Evolutionary conservation across 108 stramenopile species (phyloP).

Genomic region (Fragilaria radians): DNA sequence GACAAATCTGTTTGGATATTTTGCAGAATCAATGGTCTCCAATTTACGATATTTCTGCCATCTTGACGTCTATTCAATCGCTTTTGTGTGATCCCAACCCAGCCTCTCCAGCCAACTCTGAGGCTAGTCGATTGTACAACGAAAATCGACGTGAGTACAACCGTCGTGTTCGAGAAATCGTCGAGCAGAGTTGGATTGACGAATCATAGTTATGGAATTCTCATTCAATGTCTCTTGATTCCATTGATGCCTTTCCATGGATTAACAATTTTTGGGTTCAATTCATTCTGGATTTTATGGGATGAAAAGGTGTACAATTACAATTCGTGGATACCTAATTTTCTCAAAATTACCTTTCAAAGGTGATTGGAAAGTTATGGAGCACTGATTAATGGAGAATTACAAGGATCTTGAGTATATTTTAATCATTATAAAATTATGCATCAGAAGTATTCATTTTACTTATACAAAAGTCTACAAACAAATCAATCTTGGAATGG

Average conservation of each 20-base stretch:
- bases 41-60: slow-evolving; percentile 99
- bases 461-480: slow-evolving; percentile 25
- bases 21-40: slow-evolving; percentile 99
- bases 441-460: slow-evolving; percentile 23
- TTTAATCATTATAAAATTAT: too few relatives aligned
- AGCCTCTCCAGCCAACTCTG: slow-evolving; percentile 93
- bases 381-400: too few relatives aligned
- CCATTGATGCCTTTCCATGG: not conserved
- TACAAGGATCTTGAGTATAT: too few relatives aligned
- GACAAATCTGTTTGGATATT: slow-evolving; percentile 97
- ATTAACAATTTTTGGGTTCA: not conserved
- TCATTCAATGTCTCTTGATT: not conserved
- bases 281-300: not conserved
- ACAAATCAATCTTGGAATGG: slow-evolving; percentile 34
- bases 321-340: not conserved
- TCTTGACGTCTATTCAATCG: slow-evolving; percentile 98
- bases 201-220: slow-evolving; percentile 24
- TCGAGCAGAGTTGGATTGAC: slow-evolving; percentile 96
- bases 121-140: slow-evolving; percentile 95
- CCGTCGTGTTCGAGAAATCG: slow-evolving; percentile 95
- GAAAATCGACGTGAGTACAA: slow-evolving; percentile 98
- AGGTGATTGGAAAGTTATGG: too few relatives aligned
- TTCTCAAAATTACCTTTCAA: too few relatives aligned
- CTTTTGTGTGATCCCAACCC: slow-evolving; percentile 99
- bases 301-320: not conserved